Evolutionary conservation across 1,139 yeast species (phyloP).

Genomic region (Hyphopichia buzzinii): DNA sequence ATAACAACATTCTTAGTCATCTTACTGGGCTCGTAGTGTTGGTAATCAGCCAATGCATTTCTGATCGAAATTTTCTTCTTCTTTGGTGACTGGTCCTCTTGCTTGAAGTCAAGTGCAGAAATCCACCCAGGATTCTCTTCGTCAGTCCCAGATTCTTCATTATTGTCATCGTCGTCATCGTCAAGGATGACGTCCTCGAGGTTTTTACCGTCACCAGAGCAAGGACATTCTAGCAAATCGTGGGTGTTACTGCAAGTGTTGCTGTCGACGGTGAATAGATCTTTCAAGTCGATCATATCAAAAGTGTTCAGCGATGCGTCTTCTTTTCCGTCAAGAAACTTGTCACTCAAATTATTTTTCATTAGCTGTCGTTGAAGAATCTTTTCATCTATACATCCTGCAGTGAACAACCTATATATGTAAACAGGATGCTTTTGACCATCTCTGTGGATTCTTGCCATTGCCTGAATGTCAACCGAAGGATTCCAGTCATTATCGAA

Average conservation of each 20-base stretch:
- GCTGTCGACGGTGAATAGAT: conserved; percentile 61
- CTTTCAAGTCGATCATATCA: conserved; percentile 63
- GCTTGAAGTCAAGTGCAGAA: conserved; percentile 50
- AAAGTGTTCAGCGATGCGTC: conserved; percentile 48
- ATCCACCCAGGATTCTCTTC: conserved; percentile 36
- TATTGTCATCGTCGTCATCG: conserved; percentile 17
- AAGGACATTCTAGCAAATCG: conserved; percentile 73
- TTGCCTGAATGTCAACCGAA: conserved; percentile 86
- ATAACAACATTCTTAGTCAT: neutral
- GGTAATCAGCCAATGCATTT: conserved; percentile 58
- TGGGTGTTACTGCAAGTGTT: conserved; percentile 73
- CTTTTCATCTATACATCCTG: conserved; percentile 94
- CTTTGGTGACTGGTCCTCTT: conserved; percentile 27
- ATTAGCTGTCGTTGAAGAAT: conserved; percentile 90
- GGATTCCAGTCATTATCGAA: conserved; percentile 97
- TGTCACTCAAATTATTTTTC: conserved; percentile 77
- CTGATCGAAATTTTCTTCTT: conserved; percentile 43
- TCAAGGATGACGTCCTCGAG: conserved; percentile 8
- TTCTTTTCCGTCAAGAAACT: conserved; percentile 59
- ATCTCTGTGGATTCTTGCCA: conserved; percentile 94
- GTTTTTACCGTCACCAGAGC: conserved; percentile 52
- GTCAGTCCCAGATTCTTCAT: conserved; percentile 10
- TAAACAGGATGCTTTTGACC: conserved; percentile 81
- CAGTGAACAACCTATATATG: conserved; percentile 77
- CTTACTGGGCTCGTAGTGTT: conserved; percentile 52